Evolutionary conservation across 2,329 filamentous ascomycete genomes (phyloP), one percentile per base, ranked within the genome.

Genomic region (Fusarium secorum): DNA sequence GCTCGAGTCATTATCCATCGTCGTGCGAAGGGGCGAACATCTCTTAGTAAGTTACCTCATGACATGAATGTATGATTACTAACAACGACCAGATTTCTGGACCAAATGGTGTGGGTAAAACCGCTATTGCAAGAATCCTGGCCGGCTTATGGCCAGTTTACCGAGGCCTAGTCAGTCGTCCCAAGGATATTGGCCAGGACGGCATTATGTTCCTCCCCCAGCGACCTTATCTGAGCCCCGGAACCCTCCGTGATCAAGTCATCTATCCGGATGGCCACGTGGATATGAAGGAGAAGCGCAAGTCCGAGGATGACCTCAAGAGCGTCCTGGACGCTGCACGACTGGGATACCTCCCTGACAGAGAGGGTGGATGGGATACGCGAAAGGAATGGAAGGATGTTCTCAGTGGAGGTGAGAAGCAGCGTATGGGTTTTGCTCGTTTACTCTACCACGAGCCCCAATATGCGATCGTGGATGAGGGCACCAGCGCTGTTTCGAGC

Each of bases 141-240:
- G 94, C 95, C 1, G 96, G 96, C 1, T 85, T 99, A 14, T 99
- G 97, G 96, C 97, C 96, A 1, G 92, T 97, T 1, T 99, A 98
- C 79, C 92, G 96, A 46, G 96, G 96, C 5, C 86, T 99, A 4
- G 93, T 98, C 22, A 97, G 93, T 64, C 90, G 95, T 3, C 95
- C 96, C 5, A 93, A 96, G 77, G 87, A 84, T 41, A 88, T 89
- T 44, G 94, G 94, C 41, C 87, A 91, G 68, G 95, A 98, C 72
- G 96, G 96, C 64, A 97, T 99, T 83, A 98, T 99, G 95, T 98
- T 99, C 82, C 87, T 99, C 15, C 96, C 96, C 0, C 96, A 99
- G 80, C 88, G 95, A 20, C 94, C 95, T 0, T 98, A 98, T 77
- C 88, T 98, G 36, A 95, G 91, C 79, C 92, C 95, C 26, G 96